phyloP scores from a whole-genome alignment of 345 rosid species.

The Brassica napus region Da-Ae NC_063434.1:14470501-14471000 shows the following conservation, averaged over 20 bases:
- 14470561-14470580: background rate
- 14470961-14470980: conserved; percentile 54
- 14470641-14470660: conserved; percentile 66
- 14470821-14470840: conserved; percentile 54
- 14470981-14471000: conserved; percentile 43
- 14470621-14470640: conserved; percentile 3
- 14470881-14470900: conserved; percentile 15
- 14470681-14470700: conserved; percentile 81
- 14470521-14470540: no score
- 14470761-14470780: conserved; percentile 98
- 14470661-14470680: conserved; percentile 74
- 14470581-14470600: background rate
- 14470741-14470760: conserved; percentile 76
- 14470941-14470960: conserved; percentile 94
- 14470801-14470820: conserved; percentile 93
- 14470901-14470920: conserved; percentile 16
- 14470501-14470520: no score
- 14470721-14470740: conserved; percentile 85
- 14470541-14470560: no score
- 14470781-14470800: conserved; percentile 92
- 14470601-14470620: background rate
- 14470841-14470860: background rate
- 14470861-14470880: background rate
- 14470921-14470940: conserved; percentile 47
- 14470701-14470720: conserved; percentile 70